Percentiles rank a stretch among this genome's conserved stretches.
These are phyloP conservation scores for Drechslerella stenobrocha DNA, from an alignment of 2,329 filamentous ascomycete species.

Conservation along the genomic window DNA sequence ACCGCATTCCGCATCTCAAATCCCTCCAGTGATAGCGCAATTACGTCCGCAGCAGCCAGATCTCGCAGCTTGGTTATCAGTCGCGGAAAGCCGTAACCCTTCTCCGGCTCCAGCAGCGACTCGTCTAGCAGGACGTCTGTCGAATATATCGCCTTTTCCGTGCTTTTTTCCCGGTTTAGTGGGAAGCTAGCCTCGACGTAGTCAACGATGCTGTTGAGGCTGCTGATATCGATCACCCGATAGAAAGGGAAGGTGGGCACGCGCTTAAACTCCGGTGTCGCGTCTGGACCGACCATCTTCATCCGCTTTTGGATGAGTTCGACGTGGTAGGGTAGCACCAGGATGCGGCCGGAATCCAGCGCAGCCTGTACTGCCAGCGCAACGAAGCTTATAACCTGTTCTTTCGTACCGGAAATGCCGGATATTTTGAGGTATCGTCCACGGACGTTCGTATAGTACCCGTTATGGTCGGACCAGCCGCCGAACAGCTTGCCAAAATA, in stretches of 20 bases:
- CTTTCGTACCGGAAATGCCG: conserved; percentile 25
- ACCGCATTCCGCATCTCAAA: conserved; percentile 37
- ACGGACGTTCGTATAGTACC: conserved; percentile 39
- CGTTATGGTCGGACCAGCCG: conserved; percentile 45
- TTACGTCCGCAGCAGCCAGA: conserved; percentile 6
- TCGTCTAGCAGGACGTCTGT: conserved; percentile 16
- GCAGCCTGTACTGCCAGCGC: conserved; percentile 31
- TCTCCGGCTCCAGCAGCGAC: conserved; percentile 19
- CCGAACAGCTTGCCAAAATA: conserved; percentile 43
- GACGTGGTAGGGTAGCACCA: conserved; percentile 38
- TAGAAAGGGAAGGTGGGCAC: conserved; percentile 40
- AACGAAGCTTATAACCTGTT: conserved; percentile 34
- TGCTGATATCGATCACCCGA: conserved; percentile 37
- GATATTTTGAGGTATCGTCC: conserved; percentile 28
- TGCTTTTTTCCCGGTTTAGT: conserved; percentile 35
- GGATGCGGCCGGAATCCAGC: conserved; percentile 23
- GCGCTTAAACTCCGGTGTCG: conserved; percentile 31
- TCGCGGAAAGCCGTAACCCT: conserved; percentile 12
- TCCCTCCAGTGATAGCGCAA: conserved; percentile 17
- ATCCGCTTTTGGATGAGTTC: conserved; percentile 33
- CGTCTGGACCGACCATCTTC: conserved; percentile 32
- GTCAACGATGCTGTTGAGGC: conserved; percentile 20
- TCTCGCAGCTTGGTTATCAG: conserved; percentile 23
- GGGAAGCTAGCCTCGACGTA: conserved; percentile 40
- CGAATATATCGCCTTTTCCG: conserved; percentile 15